Base-by-base conservation (phyloP, 768 basidiomycete genomes). In the Lentinus brumalis region DNA sequence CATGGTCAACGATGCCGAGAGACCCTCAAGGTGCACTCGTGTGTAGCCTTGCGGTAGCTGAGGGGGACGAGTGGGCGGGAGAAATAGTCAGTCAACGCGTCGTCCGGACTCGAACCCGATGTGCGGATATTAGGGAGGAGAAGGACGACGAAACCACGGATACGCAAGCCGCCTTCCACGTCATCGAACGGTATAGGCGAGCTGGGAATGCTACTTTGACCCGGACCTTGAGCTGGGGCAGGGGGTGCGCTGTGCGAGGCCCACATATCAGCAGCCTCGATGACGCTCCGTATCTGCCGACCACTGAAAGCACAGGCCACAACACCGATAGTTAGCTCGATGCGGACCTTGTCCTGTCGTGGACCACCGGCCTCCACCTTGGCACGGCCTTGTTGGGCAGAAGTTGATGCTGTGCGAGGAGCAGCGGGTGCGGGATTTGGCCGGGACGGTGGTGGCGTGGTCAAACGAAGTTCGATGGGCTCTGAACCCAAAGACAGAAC, bases 401-500 rank as follows among this genome's bases (percentile, higher is more conserved):
- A n/a, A 14, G 40, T n/a, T 10, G n/a, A 12, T 11, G 38, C 53
- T 4, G 40, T 2, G 6, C 32, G 50, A n/a, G 26, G 12, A 30
- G 21, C 41, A 30, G 35, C 35, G 5, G 47, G 42, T 1, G 50
- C 5, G 1, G 21, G 31, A 1, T 40, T 16, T 45, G 40, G 58
- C 60, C 38, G 65, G 60, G 53, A 64, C 40, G 56, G 61, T 46
- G 84, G 60, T 49, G 84, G 82, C 0, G 84, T 87, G 38, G 73
- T 74, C 18, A 93, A 71, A 46, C 78, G 77, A 49, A 92, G 61
- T 3, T 81, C 70, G 51, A 93, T 78, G 18, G 91, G 85, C 32
- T 87, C 83, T 14, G 79, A 70, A 16, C 87, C 86, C 54, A 92
- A 80, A 6, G 86, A 88, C 14, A 91, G 57, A 9, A 94, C 63